These are phyloP conservation scores for Suillus alpinus DNA, from an alignment of 768 basidiomycete species.

Conservation along the genomic window DNA sequence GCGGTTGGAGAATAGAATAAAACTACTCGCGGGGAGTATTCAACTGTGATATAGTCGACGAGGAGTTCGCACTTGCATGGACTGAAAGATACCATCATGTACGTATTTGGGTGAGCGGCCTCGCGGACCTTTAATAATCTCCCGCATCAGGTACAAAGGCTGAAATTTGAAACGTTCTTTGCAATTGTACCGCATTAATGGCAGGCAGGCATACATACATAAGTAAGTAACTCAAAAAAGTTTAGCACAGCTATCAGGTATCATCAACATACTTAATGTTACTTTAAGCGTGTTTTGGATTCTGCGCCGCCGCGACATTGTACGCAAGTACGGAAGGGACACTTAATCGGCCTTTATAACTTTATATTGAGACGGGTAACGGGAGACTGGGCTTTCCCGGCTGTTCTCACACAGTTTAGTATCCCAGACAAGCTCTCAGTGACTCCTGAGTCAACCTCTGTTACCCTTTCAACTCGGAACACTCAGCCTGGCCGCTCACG, in stretches of 20 bases:
- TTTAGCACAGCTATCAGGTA: background rate
- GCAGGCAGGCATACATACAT: background rate
- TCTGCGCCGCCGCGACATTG: background rate
- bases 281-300: background rate
- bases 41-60: background rate
- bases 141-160: background rate
- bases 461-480: too few species aligned
- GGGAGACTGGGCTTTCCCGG: background rate
- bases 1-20: background rate
- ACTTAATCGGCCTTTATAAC: too few species aligned
- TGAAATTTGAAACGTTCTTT: background rate
- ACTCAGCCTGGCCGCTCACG: too few species aligned
- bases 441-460: too few species aligned
- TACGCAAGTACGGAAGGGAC: too few species aligned
- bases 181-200: background rate
- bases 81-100: background rate
- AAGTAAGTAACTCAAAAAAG: background rate
- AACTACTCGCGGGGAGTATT: background rate
- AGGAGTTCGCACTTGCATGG: background rate
- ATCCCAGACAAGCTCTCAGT: background rate
- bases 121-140: constrained; percentile 5
- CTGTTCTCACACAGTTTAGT: background rate
- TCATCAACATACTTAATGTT: background rate
- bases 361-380: too few species aligned
- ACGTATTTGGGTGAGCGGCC: background rate